phyloP scores from a whole-genome alignment of 2,329 filamentous ascomycete genomes.

The Alternaria tenuissima region DNA sequence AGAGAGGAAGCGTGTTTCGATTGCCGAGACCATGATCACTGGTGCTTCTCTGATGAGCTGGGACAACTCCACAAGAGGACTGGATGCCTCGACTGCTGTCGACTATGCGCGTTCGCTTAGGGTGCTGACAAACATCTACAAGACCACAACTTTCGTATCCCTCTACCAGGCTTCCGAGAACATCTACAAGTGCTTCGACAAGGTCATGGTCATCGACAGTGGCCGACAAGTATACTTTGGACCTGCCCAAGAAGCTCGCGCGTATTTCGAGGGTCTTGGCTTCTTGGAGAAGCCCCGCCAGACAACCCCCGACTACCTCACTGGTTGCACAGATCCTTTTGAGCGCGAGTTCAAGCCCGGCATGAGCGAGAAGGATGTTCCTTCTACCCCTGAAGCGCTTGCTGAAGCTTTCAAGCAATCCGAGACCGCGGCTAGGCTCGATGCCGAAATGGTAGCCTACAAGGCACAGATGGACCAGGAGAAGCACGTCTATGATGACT shows the following conservation, averaged over 20 bases:
- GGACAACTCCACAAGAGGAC: constrained; percentile 58
- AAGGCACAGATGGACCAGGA: constrained; percentile 70
- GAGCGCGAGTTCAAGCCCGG: constrained; percentile 79
- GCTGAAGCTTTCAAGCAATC: constrained; percentile 76
- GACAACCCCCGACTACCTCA: constrained; percentile 83
- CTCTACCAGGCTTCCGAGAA: constrained; percentile 87
- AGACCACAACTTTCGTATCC: constrained; percentile 84
- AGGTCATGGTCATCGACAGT: constrained; percentile 81
- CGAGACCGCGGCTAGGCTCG: constrained; percentile 62
- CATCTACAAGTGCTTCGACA: constrained; percentile 82
- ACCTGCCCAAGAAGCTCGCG: constrained; percentile 69
- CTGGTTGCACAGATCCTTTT: constrained; percentile 83
- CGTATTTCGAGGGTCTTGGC: constrained; percentile 79
- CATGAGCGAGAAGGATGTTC: constrained; percentile 70
- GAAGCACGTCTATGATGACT: constrained; percentile 75
- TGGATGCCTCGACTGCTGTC: constrained; percentile 59
- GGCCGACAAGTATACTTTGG: constrained; percentile 82
- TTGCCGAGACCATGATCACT: constrained; percentile 82
- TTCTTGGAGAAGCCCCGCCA: constrained; percentile 78
- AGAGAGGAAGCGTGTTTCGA: constrained; percentile 81
- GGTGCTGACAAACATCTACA: constrained; percentile 81
- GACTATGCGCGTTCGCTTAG: constrained; percentile 59
- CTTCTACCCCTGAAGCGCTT: constrained; percentile 72
- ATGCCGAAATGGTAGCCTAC: constrained; percentile 74
- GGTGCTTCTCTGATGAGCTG: constrained; percentile 76